phyloP scores from a whole-genome alignment of 441 rosid species.

The Corymbia citriodora region DNA sequence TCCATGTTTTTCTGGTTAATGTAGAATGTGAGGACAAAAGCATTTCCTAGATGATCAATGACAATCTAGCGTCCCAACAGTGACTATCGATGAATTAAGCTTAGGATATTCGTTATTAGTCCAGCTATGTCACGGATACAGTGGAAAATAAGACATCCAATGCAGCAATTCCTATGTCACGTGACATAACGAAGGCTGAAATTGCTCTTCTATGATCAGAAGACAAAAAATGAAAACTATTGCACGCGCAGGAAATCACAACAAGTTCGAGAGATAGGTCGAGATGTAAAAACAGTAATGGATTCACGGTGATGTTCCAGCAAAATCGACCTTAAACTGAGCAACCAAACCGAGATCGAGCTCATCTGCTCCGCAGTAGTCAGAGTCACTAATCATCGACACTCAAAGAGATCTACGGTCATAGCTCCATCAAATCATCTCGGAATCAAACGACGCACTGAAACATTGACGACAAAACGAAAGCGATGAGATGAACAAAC shows the following conservation, averaged over 20 bases:
- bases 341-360: neutral
- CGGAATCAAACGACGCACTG: neutral
- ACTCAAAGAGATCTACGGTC: neutral
- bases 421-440: neutral
- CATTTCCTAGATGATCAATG: neutral
- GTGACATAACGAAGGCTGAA: neutral
- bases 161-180: neutral
- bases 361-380: neutral
- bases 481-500: neutral
- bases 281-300: neutral
- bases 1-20: no score
- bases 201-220: neutral
- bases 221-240: neutral
- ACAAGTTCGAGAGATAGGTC: neutral
- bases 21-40: neutral
- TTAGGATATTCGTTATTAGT: neutral
- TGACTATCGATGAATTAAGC: neutral
- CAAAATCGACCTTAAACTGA: neutral
- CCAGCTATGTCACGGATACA: neutral
- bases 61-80: neutral
- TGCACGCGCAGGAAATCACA: accelerated
- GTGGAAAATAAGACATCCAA: neutral
- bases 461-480: neutral
- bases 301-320: neutral
- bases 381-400: neutral